These are phyloP conservation scores for Warburgia ugandensis DNA, from an alignment of 164 flowering plant genomes.

Conservation along the genomic window DNA sequence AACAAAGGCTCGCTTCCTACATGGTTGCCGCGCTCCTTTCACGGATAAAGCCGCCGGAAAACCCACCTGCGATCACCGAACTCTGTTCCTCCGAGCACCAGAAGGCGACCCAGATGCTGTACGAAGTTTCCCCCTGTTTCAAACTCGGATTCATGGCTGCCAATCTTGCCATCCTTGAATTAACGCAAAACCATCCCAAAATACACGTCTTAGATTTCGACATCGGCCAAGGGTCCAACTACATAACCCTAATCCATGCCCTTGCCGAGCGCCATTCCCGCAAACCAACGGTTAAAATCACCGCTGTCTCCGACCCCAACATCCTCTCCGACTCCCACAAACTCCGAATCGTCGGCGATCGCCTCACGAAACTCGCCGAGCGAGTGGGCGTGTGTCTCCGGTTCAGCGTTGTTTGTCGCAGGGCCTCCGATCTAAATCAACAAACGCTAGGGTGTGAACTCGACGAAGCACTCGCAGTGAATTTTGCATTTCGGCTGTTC, in stretches of 20 bases:
- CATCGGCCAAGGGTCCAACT: slow-evolving; percentile 62
- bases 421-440: slow-evolving; percentile 35
- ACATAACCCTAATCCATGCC: slow-evolving; percentile 48
- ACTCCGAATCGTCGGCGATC: slow-evolving; percentile 26
- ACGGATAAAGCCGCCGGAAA: slow-evolving; percentile 26
- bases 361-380: slow-evolving; percentile 37
- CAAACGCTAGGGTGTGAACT: slow-evolving; percentile 41
- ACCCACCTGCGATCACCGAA: slow-evolving; percentile 24
- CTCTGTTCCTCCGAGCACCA: slow-evolving; percentile 36
- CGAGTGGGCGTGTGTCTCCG: slow-evolving; percentile 31
- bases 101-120: slow-evolving; percentile 38
- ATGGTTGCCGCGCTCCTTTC: slow-evolving; percentile 45
- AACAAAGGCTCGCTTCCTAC: slow-evolving; percentile 47
- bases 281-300: slow-evolving; percentile 37
- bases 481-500: slow-evolving; percentile 59
- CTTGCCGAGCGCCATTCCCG: slow-evolving; percentile 24
- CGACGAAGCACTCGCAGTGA: slow-evolving; percentile 66
- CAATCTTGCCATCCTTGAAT: slow-evolving; percentile 63
- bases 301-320: slow-evolving; percentile 30
- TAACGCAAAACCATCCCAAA: slow-evolving; percentile 18
- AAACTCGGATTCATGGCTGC: slow-evolving; percentile 73
- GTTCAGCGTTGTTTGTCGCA: slow-evolving; percentile 22
- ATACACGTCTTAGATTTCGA: slow-evolving; percentile 47
- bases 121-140: slow-evolving; percentile 67
- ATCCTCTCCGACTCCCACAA: slow-evolving; percentile 9